Evolutionary conservation across 805 yeast species (phyloP).

Genomic region (Middelhovenomyces tepae): DNA sequence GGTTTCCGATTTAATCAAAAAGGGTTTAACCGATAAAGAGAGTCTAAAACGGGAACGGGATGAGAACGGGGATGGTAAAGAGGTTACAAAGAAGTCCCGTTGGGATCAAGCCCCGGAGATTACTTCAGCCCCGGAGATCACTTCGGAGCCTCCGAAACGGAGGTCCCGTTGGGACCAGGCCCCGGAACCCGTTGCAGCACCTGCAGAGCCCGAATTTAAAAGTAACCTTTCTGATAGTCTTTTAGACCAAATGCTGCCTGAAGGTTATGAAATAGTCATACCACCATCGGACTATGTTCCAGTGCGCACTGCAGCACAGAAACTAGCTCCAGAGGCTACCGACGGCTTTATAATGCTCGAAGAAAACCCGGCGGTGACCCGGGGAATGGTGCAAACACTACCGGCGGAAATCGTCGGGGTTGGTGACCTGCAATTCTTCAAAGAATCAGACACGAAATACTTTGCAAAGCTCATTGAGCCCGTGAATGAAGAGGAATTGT

Average conservation of each 20-base stretch:
- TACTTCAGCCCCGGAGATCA: too few species aligned
- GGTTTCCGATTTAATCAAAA: conserved; percentile 22
- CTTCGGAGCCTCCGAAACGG: too few species aligned
- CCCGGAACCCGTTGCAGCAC: conserved; percentile 26
- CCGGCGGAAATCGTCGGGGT: conserved; percentile 56
- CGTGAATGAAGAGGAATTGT: conserved; percentile 23
- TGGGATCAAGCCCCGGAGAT: conserved; percentile 25
- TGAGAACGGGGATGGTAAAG: conserved; percentile 14
- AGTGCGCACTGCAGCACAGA: conserved; percentile 28
- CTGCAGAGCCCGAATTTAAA: conserved; percentile 14
- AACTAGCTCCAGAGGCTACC: conserved; percentile 21
- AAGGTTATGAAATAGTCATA: conserved; percentile 37
- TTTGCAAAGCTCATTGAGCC: conserved; percentile 51
- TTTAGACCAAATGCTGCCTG: conserved; percentile 41
- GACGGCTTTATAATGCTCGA: conserved; percentile 48
- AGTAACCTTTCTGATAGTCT: conserved; percentile 34
- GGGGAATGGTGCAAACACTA: conserved; percentile 29
- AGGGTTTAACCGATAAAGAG: conserved; percentile 5
- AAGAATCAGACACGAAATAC: conserved; percentile 59
- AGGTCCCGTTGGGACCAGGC: conserved; percentile 29
- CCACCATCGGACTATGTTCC: conserved; percentile 42
- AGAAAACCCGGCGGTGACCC: conserved; percentile 25
- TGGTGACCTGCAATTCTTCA: conserved; percentile 57
- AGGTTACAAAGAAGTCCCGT: conserved; percentile 21
- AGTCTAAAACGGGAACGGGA: conserved; percentile 27